phyloP scores from a whole-genome alignment of 257 asterid species.

The Scutellaria barbata region DNA sequence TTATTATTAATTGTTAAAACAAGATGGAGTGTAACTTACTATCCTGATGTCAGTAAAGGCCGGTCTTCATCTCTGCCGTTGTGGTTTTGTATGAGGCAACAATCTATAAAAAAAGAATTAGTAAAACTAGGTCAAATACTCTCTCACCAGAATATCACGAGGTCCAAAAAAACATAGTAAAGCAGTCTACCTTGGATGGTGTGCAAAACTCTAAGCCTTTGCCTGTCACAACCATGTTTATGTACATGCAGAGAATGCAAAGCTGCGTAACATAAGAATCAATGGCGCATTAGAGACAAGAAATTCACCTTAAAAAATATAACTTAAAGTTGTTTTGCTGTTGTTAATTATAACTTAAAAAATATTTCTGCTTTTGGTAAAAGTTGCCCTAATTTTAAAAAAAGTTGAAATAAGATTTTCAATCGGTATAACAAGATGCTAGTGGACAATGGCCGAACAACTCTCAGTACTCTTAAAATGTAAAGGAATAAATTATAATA shows the following conservation, averaged over 20 bases:
- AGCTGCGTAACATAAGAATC: constrained; percentile 54
- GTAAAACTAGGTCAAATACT: not conserved
- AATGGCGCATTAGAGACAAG: constrained; percentile 36
- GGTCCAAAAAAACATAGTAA: constrained; percentile 7
- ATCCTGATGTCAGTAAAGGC: constrained; percentile 91
- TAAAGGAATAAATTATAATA: too few species aligned
- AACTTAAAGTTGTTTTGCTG: too few species aligned
- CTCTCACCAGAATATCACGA: constrained; percentile 5
- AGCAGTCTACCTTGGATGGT: constrained; percentile 77
- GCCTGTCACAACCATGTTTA: constrained; percentile 96
- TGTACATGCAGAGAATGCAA: constrained; percentile 76
- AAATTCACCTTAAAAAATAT: constrained; percentile 1
- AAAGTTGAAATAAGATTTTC: not conserved
- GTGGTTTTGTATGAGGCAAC: constrained; percentile 84
- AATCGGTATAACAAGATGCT: not conserved
- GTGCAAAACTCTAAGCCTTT: constrained; percentile 94
- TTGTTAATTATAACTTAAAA: too few species aligned
- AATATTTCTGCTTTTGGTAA: too few species aligned
- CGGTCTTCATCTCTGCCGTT: constrained; percentile 74
- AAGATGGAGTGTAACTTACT: constrained; percentile 52
- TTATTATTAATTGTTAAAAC: too few species aligned
- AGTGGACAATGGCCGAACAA: not conserved
- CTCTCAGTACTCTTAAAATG: not conserved
- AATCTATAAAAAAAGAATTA: constrained; percentile 49
- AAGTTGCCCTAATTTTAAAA: too few species aligned